A percentile compares a stretch with the other conserved stretches of the same genome.
phyloP scores from a whole-genome alignment of 495 filamentous ascomycete genomes.

The Pyrenula massariospora region DNA sequence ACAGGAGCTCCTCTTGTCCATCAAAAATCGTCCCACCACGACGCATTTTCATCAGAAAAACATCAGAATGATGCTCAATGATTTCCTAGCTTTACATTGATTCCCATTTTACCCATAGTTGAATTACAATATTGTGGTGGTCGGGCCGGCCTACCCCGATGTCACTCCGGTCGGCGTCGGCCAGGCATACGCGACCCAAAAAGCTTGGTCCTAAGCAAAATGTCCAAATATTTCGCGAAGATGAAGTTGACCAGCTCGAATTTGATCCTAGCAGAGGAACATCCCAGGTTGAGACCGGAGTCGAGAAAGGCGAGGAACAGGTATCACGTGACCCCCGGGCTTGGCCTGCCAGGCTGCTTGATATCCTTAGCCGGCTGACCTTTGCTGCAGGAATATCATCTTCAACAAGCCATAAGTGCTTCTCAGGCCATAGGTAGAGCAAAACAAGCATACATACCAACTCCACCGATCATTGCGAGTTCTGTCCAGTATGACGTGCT shows the following conservation, averaged over 20 bases:
- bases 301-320: constrained; percentile 93
- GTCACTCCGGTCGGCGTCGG: constrained; percentile 55
- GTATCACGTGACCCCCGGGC: constrained; percentile 27
- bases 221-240: constrained; percentile 75
- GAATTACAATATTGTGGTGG: constrained; percentile 8
- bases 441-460: constrained; percentile 68
- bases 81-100: constrained; percentile 33
- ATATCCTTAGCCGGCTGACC: constrained; percentile 13
- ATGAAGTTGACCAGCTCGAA: constrained; percentile 69
- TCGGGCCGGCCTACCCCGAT: constrained; percentile 35
- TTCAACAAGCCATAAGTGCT: constrained; percentile 82
- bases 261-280: constrained; percentile 54
- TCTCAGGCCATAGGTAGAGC: constrained; percentile 63
- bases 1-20: not conserved
- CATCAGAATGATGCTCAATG: constrained; percentile 42
- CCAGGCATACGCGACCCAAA: constrained; percentile 56
- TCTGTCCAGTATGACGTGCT: constrained; percentile 74
- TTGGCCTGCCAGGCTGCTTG: constrained; percentile 1
- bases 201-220: constrained; percentile 82
- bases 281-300: constrained; percentile 86
- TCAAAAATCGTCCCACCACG: constrained; percentile 17
- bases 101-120: constrained; percentile 28
- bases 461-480: constrained; percentile 67
- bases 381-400: constrained; percentile 79
- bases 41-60: constrained; percentile 41